A percentile compares a stretch with the other conserved stretches of the same genome.
phyloP scores from a whole-genome alignment of 768 basidiomycete species.

The Nidula microcarpa region DNA sequence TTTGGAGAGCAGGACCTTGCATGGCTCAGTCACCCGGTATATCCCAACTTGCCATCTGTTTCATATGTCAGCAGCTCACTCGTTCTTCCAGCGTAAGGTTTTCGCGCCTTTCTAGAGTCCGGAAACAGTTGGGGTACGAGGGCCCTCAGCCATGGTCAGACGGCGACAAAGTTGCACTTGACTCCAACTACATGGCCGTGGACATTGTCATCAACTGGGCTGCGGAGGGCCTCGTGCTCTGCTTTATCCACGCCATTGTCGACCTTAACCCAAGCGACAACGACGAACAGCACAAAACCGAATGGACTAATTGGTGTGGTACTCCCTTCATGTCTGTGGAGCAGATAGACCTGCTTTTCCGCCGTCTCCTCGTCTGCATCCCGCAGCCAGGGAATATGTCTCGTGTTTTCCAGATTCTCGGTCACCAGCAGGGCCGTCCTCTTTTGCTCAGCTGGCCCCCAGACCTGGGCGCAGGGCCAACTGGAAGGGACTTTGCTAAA shows the following conservation, averaged over 20 bases:
- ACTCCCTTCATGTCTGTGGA: conserved; percentile 59
- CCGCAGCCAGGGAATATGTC: conserved; percentile 48
- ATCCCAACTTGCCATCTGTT: conserved; percentile 11
- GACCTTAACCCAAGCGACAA: conserved; percentile 72
- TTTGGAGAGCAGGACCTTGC: conserved; percentile 68
- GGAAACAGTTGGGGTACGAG: conserved; percentile 66
- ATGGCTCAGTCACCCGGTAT: conserved; percentile 81
- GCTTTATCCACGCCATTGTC: conserved; percentile 82
- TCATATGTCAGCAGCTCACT: conserved; percentile 9
- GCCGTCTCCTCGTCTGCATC: conserved; percentile 51
- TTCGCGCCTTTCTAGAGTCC: conserved; percentile 71
- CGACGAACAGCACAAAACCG: conserved; percentile 66
- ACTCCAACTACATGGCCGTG: conserved; percentile 78
- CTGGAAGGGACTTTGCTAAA: conserved; percentile 47
- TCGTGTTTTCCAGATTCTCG: conserved; percentile 78
- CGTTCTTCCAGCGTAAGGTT: conserved; percentile 62
- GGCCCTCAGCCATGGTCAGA: conserved; percentile 56
- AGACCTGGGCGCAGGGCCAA: conserved; percentile 45
- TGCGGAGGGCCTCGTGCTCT: conserved; percentile 81
- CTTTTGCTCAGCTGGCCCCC: conserved; percentile 78
- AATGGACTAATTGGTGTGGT: conserved; percentile 89
- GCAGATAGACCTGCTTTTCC: conserved; percentile 57
- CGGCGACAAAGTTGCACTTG: conserved; percentile 64
- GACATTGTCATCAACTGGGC: conserved; percentile 92
- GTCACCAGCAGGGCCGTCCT: conserved; percentile 53